Conservation (phyloP, 2,329 filamentous ascomycete species). For the Cucurbitaria berberidis region DNA sequence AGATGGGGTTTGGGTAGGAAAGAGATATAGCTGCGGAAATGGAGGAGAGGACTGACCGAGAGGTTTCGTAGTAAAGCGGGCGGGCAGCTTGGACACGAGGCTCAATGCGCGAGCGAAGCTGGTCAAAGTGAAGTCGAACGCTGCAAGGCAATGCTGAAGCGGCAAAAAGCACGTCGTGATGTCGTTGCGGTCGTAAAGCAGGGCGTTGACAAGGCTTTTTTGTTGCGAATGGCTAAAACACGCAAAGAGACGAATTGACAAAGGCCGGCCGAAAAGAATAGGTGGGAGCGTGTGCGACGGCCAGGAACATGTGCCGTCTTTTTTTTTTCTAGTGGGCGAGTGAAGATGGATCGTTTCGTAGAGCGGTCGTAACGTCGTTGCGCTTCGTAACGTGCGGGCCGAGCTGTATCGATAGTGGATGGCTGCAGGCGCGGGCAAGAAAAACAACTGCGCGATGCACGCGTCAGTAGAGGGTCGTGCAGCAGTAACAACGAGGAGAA, state of each 20-base stretch:
- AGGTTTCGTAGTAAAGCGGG: slow-evolving; percentile 19
- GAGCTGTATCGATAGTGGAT: slow-evolving; percentile 39
- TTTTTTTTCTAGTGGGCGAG: no score
- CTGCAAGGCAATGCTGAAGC: slow-evolving; percentile 50
- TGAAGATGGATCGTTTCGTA: slow-evolving; percentile 31
- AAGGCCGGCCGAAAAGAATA: slow-evolving; percentile 39
- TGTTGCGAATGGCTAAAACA: slow-evolving; percentile 43
- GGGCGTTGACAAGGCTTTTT: slow-evolving; percentile 40
- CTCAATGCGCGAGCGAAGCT: slow-evolving; percentile 12
- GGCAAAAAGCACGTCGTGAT: slow-evolving; percentile 49
- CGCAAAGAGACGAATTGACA: slow-evolving; percentile 38
- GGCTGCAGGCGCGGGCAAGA: slow-evolving; percentile 30
- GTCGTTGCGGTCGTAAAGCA: slow-evolving; percentile 50
- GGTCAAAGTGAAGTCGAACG: slow-evolving; percentile 38
- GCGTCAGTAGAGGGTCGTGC: slow-evolving; percentile 32
- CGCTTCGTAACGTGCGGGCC: slow-evolving; percentile 39
- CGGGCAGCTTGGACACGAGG: slow-evolving; percentile 16
- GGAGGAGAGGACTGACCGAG: slow-evolving; percentile 24
- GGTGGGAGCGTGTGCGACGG: slow-evolving; percentile 15
- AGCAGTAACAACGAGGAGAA: slow-evolving; percentile 7
- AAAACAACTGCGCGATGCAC: slow-evolving; percentile 33
- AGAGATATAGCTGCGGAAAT: not conserved
- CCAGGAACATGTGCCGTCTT: slow-evolving; percentile 31
- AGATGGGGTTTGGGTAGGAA: not conserved
- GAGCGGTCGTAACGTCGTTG: slow-evolving; percentile 42